Evolutionary conservation across 2,329 filamentous ascomycete genomes (phyloP).

Genomic region (Aspergillus pseudoglaucus): DNA sequence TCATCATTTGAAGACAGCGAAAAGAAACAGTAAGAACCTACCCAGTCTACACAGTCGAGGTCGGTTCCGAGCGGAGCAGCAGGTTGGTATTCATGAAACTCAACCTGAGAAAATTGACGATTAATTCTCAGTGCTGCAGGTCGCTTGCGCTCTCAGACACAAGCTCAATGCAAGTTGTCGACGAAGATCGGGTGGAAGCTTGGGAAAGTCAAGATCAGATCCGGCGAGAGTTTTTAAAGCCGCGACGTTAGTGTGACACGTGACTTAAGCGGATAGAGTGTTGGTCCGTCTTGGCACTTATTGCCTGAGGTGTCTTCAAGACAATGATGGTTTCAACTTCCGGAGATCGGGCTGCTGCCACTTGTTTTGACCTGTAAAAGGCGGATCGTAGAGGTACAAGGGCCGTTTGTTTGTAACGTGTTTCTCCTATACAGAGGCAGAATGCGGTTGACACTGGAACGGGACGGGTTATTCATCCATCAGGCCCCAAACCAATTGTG

Average conservation of each 20-base stretch:
- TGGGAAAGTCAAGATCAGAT: slow-evolving; percentile 4
- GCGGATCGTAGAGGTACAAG: not conserved
- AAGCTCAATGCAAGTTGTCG: not conserved
- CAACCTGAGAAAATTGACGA: not conserved
- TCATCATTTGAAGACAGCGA: slow-evolving; percentile 19
- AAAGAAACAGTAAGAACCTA: slow-evolving; percentile 5
- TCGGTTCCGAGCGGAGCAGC: slow-evolving; percentile 3
- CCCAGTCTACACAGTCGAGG: slow-evolving; percentile 1
- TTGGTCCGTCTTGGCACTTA: slow-evolving; percentile 4
- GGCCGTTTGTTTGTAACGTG: not conserved
- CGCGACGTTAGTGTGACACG: slow-evolving; percentile 16
- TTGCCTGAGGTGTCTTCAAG: too few relatives aligned
- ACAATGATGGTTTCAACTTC: not conserved
- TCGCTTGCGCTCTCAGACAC: not conserved
- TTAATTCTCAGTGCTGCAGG: too few relatives aligned
- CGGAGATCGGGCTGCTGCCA: not conserved
- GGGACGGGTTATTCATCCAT: slow-evolving; percentile 20
- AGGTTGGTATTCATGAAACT: not conserved
- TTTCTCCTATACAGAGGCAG: not conserved
- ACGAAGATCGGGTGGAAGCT: slow-evolving; percentile 1
- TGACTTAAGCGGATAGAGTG: slow-evolving; percentile 12
- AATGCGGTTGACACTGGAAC: not conserved
- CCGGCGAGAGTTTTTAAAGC: slow-evolving; percentile 12
- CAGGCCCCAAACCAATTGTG: slow-evolving; percentile 33
- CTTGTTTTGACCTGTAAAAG: too few relatives aligned